phyloP scores from a whole-genome alignment of 2,329 filamentous ascomycete genomes.

The Colletotrichum sp. region DNA sequence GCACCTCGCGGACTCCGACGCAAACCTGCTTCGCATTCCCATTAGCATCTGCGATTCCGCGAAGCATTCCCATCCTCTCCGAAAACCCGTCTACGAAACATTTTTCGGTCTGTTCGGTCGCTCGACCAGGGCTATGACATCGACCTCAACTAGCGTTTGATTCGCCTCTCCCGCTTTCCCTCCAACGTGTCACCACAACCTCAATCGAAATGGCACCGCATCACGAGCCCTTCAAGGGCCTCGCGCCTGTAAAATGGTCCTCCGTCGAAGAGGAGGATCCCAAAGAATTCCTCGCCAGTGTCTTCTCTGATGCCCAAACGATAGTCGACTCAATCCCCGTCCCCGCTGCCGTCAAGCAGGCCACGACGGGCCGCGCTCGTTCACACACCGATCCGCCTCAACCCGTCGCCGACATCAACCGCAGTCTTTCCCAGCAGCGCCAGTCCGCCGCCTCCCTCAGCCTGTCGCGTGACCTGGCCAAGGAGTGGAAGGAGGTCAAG shows the following conservation, averaged over 20 bases:
- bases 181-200: background rate
- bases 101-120: background rate
- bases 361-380: conserved; percentile 52
- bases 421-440: conserved; percentile 43
- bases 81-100: background rate
- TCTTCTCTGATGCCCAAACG: conserved; percentile 71
- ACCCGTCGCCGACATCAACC: conserved; percentile 54
- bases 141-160: background rate
- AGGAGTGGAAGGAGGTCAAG: conserved; percentile 88
- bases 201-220: conserved; percentile 53
- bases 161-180: background rate
- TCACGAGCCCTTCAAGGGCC: conserved; percentile 62
- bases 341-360: conserved; percentile 31
- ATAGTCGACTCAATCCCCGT: conserved; percentile 78
- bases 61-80: background rate
- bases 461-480: conserved; percentile 63
- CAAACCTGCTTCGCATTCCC: background rate
- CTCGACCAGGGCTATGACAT: conserved; percentile 12
- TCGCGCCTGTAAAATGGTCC: conserved; percentile 61
- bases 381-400: conserved; percentile 62
- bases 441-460: conserved; percentile 52
- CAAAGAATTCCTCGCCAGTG: conserved; percentile 56
- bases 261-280: conserved; percentile 51
- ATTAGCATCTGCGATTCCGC: background rate
- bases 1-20: background rate